A percentile compares a stretch with the other conserved stretches of the same genome.
Conservation (phyloP, 73 alveolate species). For the Stentor coeruleus region DNA sequence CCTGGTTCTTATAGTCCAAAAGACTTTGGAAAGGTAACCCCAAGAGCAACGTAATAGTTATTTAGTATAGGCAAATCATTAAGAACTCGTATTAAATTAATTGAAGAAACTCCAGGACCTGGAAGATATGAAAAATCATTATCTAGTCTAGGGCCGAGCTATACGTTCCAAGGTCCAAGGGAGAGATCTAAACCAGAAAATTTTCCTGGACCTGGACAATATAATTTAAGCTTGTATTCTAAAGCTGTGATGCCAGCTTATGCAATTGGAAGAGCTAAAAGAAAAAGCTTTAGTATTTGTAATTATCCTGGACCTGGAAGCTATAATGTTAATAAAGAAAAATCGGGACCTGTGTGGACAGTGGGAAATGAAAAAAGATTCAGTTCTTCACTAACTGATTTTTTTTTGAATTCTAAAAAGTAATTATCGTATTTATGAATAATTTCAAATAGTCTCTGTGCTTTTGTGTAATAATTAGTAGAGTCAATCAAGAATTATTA, state of each 20-base stretch:
- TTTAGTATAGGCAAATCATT: not conserved
- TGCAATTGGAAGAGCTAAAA: not conserved
- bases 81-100: not conserved
- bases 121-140: not conserved
- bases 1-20: not conserved
- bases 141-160: not conserved
- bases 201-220: not conserved
- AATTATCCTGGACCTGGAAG: constrained; percentile 14
- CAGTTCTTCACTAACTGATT: not conserved
- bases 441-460: too few species aligned
- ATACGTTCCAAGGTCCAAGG: not conserved
- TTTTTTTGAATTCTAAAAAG: too few species aligned
- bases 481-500: too few species aligned
- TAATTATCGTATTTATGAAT: too few species aligned
- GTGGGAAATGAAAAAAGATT: not conserved
- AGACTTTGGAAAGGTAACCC: not conserved
- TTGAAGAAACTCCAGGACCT: not conserved
- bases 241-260: not conserved
- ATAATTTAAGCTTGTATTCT: not conserved
- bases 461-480: too few species aligned
- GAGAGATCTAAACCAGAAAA: not conserved
- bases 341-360: not conserved
- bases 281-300: not conserved
- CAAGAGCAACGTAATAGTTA: not conserved
- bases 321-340: not conserved